Conservation (phyloP, 2,329 filamentous ascomycete species). For the Diaporthe destruens region DNA sequence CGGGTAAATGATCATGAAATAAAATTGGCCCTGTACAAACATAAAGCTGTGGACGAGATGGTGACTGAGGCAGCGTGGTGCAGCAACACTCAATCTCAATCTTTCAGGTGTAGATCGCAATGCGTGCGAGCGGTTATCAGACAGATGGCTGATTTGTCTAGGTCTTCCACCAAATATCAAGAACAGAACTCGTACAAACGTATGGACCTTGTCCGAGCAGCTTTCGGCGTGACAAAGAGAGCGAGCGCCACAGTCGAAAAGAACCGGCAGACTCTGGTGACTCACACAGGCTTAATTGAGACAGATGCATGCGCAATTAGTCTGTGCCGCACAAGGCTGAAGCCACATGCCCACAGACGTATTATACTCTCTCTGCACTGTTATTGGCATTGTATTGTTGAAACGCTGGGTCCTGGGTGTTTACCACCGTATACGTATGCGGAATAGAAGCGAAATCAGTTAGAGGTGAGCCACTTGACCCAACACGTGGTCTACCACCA, state of each 20-base stretch:
- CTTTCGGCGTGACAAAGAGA: neutral
- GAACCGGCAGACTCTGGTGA: neutral
- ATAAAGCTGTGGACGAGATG: too few species aligned
- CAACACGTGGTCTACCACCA: too few species aligned
- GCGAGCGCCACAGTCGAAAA: neutral
- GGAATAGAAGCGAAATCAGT: too few species aligned
- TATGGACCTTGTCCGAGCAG: neutral
- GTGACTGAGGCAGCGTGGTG: conserved; percentile 9
- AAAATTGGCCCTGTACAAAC: conserved; percentile 29
- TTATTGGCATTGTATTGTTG: too few species aligned
- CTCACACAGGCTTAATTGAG: conserved; percentile 5
- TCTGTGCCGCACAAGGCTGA: too few species aligned
- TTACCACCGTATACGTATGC: too few species aligned
- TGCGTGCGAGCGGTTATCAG: too few species aligned
- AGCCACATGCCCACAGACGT: too few species aligned
- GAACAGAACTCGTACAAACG: neutral
- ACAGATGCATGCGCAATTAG: neutral
- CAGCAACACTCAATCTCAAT: conserved; percentile 17
- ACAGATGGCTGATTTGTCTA: neutral
- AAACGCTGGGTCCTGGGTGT: too few species aligned
- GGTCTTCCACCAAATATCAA: conserved; percentile 8
- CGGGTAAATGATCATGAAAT: conserved; percentile 12
- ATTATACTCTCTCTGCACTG: too few species aligned
- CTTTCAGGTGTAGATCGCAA: too few species aligned
- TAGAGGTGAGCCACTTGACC: too few species aligned